Conservation (phyloP, 2,329 filamentous ascomycete species). For the Fusarium chlamydosporum region DNA sequence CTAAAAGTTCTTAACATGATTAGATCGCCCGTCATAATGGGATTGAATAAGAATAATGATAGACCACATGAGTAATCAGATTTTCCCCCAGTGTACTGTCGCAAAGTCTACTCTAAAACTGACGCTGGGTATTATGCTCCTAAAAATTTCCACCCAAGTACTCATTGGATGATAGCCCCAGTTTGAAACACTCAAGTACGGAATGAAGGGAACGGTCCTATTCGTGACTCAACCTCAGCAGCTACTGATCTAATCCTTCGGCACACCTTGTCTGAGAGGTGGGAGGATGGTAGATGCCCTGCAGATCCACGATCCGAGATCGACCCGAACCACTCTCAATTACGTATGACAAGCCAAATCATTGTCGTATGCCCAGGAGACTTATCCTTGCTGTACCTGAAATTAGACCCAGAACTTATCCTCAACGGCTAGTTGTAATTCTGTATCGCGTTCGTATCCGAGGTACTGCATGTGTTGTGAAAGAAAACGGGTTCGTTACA, state of each 20-base stretch:
- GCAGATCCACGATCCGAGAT: slow-evolving; percentile 7
- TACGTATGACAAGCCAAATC: slow-evolving; percentile 9
- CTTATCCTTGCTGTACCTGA: not conserved
- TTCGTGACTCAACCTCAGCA: not conserved
- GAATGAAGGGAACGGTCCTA: not conserved
- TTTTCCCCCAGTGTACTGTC: not conserved
- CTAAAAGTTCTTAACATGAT: slow-evolving; percentile 3
- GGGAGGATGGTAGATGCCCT: slow-evolving; percentile 1
- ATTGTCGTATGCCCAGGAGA: slow-evolving; percentile 1
- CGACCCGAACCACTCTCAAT: slow-evolving; percentile 4
- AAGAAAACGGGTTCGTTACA: not conserved
- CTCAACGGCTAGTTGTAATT: not conserved
- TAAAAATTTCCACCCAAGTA: not conserved
- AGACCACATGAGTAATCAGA: not conserved
- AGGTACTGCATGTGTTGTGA: not conserved
- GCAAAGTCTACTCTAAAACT: no score
- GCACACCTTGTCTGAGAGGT: not conserved
- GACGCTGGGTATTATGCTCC: not conserved
- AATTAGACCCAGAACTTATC: not conserved
- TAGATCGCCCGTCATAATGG: not conserved
- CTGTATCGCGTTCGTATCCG: not conserved
- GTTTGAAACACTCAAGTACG: not conserved
- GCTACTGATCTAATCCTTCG: not conserved
- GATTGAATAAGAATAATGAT: slow-evolving; percentile 10
- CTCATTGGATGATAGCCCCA: not conserved